Evolutionary conservation across 257 asterid genomes (phyloP).

Genomic region (Orobanche coerulescens): DNA sequence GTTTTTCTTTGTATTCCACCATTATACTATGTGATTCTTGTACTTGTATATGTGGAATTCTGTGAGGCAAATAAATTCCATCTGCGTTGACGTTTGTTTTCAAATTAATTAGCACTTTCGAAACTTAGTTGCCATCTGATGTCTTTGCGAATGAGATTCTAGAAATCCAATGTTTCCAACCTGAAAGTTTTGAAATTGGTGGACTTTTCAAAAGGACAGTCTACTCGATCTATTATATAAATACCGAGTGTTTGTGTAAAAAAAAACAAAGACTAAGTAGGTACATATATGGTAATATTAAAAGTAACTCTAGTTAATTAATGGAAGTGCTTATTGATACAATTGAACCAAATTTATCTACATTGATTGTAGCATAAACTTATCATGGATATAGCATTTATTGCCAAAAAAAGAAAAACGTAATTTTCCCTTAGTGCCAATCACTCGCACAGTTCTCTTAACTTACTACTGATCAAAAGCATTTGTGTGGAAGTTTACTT

Average conservation of each 20-base stretch:
- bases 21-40: not conserved
- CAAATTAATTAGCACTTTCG: not conserved
- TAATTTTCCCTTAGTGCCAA: not conserved
- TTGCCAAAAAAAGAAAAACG: not conserved
- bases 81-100: not conserved
- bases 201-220: constrained; percentile 1
- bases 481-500: constrained; percentile 3
- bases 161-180: not conserved
- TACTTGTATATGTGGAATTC: constrained; percentile 12
- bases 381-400: not conserved
- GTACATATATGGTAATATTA: not conserved
- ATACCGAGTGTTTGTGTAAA: too few species aligned
- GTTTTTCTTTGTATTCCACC: constrained; percentile 1
- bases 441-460: not conserved
- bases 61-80: not conserved
- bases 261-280: too few species aligned
- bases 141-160: constrained; percentile 5
- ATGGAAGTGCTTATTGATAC: constrained; percentile 5
- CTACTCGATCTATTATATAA: not conserved
- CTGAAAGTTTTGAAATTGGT: not conserved
- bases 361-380: not conserved
- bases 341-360: not conserved
- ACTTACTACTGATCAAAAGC: not conserved
- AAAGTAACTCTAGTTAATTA: not conserved
- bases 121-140: not conserved